These are phyloP conservation scores for Lichtheimia corymbifera DNA, from an alignment of 371 early-diverging fungal genomes.

Conservation along the genomic window DNA sequence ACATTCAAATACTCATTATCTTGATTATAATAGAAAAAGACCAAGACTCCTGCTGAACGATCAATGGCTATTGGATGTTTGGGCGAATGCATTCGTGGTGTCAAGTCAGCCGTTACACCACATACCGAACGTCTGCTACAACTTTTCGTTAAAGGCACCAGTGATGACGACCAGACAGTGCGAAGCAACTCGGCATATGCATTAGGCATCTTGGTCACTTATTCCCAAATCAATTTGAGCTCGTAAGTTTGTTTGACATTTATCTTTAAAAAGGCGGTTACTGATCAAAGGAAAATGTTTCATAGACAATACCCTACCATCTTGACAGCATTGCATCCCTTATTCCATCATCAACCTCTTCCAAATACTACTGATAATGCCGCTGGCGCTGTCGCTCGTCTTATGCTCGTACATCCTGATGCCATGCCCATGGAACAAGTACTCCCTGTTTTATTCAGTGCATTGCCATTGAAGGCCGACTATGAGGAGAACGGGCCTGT, in stretches of 20 bases:
- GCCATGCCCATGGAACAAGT: constrained; percentile 76
- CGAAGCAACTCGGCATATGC: constrained; percentile 87
- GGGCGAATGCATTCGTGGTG: constrained; percentile 79
- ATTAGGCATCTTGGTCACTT: constrained; percentile 71
- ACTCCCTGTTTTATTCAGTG: constrained; percentile 66
- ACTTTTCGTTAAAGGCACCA: constrained; percentile 69
- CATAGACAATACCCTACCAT: constrained; percentile 68
- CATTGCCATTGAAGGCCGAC: constrained; percentile 80
- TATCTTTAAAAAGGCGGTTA: neutral
- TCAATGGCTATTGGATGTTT: constrained; percentile 89
- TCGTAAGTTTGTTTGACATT: constrained; percentile 32
- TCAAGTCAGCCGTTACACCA: constrained; percentile 74
- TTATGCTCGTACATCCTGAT: constrained; percentile 70
- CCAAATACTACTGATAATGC: constrained; percentile 87
- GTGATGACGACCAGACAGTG: constrained; percentile 81
- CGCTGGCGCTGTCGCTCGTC: constrained; percentile 83
- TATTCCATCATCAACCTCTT: constrained; percentile 65
- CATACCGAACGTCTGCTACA: constrained; percentile 70
- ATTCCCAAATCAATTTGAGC: constrained; percentile 71
- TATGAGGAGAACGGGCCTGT: constrained; percentile 83
- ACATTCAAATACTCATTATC: neutral
- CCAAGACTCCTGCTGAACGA: constrained; percentile 74
- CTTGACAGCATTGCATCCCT: constrained; percentile 71
- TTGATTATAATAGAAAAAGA: constrained; percentile 49
- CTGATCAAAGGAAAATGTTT: neutral